These are phyloP conservation scores for Lophium mytilinum DNA, from an alignment of 495 filamentous ascomycete genomes.

Conservation along the genomic window DNA sequence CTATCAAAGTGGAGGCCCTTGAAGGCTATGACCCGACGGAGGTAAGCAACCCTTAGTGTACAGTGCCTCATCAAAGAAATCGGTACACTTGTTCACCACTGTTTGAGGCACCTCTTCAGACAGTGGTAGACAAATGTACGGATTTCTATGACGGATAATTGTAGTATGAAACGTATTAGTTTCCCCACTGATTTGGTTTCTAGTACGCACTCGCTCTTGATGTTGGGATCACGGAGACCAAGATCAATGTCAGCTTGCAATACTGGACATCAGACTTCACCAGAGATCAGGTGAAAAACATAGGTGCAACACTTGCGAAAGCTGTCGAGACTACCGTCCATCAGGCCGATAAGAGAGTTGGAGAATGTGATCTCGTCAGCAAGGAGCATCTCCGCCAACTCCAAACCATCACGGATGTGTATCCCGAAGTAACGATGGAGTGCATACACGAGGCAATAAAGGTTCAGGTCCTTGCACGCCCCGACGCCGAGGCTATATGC, in stretches of 20 bases:
- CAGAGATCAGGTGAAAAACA: slow-evolving; percentile 37
- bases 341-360: slow-evolving; percentile 8
- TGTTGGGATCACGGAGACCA: slow-evolving; percentile 35
- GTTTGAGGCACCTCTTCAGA: too few relatives aligned
- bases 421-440: slow-evolving; percentile 12
- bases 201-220: slow-evolving; percentile 27
- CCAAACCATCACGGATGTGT: slow-evolving; percentile 6
- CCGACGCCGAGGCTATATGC: slow-evolving; percentile 13
- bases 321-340: slow-evolving; percentile 2
- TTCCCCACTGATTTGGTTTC: too few relatives aligned
- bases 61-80: too few relatives aligned
- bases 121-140: too few relatives aligned
- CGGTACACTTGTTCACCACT: too few relatives aligned
- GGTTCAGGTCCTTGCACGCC: background rate
- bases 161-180: too few relatives aligned
- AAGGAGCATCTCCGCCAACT: slow-evolving; percentile 5
- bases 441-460: slow-evolving; percentile 19
- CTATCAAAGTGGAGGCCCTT: slow-evolving; percentile 9
- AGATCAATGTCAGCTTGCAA: slow-evolving; percentile 40
- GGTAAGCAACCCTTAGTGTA: too few relatives aligned
- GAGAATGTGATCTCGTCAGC: slow-evolving; percentile 7
- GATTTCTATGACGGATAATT: too few relatives aligned
- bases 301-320: slow-evolving; percentile 32
- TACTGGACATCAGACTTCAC: slow-evolving; percentile 42
- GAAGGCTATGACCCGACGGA: slow-evolving; percentile 13